Evolutionary conservation across 257 asterid species (phyloP).

Genomic region (Solanum pinnatisectum): DNA sequence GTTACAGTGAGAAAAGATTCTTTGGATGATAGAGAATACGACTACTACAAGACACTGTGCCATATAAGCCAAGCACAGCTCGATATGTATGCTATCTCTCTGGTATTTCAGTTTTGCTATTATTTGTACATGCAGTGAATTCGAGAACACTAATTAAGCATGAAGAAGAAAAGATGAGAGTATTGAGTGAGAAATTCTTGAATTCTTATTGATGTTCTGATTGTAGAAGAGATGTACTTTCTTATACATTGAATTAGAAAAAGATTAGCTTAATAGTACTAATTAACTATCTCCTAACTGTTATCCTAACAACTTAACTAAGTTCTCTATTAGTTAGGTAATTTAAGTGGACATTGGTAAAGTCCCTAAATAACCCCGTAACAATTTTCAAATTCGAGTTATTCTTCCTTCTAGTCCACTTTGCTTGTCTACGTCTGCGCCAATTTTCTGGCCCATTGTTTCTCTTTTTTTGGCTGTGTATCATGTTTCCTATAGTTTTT

Average conservation of each 20-base stretch:
- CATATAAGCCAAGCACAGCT: conserved; percentile 60
- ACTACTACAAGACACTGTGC: conserved; percentile 20
- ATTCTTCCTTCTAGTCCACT: neutral
- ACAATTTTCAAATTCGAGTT: neutral
- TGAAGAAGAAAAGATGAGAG: too few relatives aligned
- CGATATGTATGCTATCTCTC: conserved; percentile 33
- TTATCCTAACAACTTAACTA: neutral
- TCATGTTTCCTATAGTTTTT: neutral
- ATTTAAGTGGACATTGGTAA: neutral
- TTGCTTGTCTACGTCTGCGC: neutral
- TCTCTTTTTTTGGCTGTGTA: neutral
- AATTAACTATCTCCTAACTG: neutral
- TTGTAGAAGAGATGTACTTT: neutral
- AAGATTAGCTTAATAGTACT: neutral
- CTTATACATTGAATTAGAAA: neutral
- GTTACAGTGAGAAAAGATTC: conserved; percentile 62
- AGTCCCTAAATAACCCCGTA: neutral
- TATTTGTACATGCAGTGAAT: too few relatives aligned
- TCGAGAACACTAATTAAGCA: too few relatives aligned
- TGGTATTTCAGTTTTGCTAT: too few relatives aligned
- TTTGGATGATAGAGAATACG: conserved; percentile 60
- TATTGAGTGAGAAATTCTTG: too few relatives aligned
- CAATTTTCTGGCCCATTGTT: neutral
- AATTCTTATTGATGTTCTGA: too few relatives aligned
- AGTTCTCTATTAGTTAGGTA: too few relatives aligned